Evolutionary conservation across 495 filamentous ascomycete genomes (phyloP), one percentile per base, ranked within the genome.

Genomic region (Penicillium tannophilum): DNA sequence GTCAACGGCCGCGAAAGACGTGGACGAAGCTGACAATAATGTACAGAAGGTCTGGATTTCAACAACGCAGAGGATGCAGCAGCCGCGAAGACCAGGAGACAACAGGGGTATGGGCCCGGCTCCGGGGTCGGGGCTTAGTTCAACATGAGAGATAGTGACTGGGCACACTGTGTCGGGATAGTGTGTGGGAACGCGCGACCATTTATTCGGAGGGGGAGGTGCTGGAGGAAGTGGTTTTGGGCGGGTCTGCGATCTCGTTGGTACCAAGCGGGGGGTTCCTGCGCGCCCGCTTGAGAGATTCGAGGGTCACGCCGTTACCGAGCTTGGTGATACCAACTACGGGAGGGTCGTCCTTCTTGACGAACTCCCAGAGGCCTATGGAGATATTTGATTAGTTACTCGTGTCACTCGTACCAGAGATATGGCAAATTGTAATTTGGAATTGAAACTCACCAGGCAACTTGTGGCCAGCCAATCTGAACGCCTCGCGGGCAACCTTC

Each of bases 271-370:
- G 83, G 26, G 90, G 68, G 75, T 85, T 85, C 64, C 84, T 80
- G 76, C 90, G 82, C 30, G 91, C 87, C 60, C 86, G 84, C 75
- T 88, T 91, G 71, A 97, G 76, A 36, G 87, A 85, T 54, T 90
- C 90, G 67, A 91, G 69, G 35, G 91, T 96, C 11, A 93, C 72
- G n/a, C 90, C 91, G 57, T 87, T 79, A 41, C 83, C 84, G 43
- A 99, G 75, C 70, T 96, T 97, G n/a, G 92, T 97, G 57, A 96
- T 83, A 24, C 94, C 94, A 72, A 99, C 93, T 12, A 95, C 81
- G 6, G 94, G 86, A 2, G 91, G 81, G 65, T 97, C 93, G n/a
- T 90, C 91, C 72, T 92, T 96, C 75, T 86, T 90, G 30, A 96
- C 92, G 65, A 97, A 94, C 69, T 97, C 92, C 76, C 90, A 98